Conservation (phyloP, 2,329 filamentous ascomycete species). For the Coleophoma crateriformis region DNA sequence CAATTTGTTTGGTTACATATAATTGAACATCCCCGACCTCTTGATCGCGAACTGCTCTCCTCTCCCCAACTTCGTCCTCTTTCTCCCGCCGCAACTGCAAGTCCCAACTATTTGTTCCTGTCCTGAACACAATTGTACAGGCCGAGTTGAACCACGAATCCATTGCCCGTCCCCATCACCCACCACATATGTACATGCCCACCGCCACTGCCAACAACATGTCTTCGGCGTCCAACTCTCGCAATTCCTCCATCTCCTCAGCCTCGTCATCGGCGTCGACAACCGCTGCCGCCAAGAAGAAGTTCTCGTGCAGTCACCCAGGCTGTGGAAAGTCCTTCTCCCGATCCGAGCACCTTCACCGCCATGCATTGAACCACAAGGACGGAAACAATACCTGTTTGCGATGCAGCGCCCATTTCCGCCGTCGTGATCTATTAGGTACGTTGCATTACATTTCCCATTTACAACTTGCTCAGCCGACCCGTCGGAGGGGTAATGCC, state of each 20-base stretch:
- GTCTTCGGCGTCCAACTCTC: constrained; percentile 18
- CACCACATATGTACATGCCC: neutral
- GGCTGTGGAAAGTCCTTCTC: constrained; percentile 41
- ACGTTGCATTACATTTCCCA: constrained; percentile 15
- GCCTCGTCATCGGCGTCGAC: constrained; percentile 14
- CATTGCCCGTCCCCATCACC: neutral
- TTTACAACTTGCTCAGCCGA: too few species aligned
- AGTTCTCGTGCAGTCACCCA: constrained; percentile 32
- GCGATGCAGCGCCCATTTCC: constrained; percentile 49
- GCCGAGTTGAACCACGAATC: too few species aligned
- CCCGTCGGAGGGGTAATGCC: too few species aligned
- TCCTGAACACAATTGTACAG: too few species aligned
- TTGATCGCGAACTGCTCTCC: neutral
- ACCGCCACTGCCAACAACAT: constrained; percentile 7
- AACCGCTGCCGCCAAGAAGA: constrained; percentile 20
- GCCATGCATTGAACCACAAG: constrained; percentile 45
- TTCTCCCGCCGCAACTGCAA: too few species aligned
- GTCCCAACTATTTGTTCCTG: too few species aligned
- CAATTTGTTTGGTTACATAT: neutral
- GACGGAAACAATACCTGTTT: constrained; percentile 43
- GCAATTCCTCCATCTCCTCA: constrained; percentile 19
- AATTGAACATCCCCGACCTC: neutral
- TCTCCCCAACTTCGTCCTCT: neutral
- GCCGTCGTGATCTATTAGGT: constrained; percentile 49
- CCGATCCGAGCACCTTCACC: constrained; percentile 43